phyloP scores from a whole-genome alignment of 2,329 filamentous ascomycete genomes.

The Ascocoryne sarcoides region DNA sequence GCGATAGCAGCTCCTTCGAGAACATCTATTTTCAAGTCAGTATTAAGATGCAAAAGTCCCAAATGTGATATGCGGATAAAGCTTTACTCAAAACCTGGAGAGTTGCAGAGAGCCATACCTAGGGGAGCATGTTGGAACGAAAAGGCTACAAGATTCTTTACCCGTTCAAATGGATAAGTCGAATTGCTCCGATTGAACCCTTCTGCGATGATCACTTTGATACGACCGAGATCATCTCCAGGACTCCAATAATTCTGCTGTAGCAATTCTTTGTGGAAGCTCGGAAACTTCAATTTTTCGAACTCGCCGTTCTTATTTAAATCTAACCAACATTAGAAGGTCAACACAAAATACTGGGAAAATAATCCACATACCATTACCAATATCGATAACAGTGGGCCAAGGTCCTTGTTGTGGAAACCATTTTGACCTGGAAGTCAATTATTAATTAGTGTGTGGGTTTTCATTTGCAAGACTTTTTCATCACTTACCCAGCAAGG shows the following conservation, averaged over 20 bases:
- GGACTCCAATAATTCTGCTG: constrained; percentile 64
- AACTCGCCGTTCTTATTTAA: constrained; percentile 39
- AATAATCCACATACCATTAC: constrained; percentile 35
- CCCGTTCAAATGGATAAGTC: constrained; percentile 49
- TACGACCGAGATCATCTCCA: constrained; percentile 61
- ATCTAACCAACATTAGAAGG: constrained; percentile 12
- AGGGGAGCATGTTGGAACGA: constrained; percentile 79
- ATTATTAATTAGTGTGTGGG: not conserved
- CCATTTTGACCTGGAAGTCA: constrained; percentile 32
- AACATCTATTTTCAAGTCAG: constrained; percentile 42
- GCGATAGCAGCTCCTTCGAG: constrained; percentile 67
- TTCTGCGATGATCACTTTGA: constrained; percentile 70
- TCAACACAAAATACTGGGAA: not conserved
- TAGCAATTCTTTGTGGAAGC: constrained; percentile 61
- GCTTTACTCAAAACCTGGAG: no score
- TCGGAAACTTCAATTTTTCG: constrained; percentile 60
- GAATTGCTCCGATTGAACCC: constrained; percentile 49
- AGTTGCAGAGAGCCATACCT: constrained; percentile 52
- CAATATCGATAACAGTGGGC: constrained; percentile 37
- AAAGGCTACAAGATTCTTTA: constrained; percentile 68
- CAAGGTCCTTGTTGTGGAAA: constrained; percentile 41
- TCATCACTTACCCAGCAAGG: constrained; percentile 45
- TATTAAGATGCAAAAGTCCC: not conserved
- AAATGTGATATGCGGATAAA: not conserved
- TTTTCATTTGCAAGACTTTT: not conserved